Conservation (phyloP, 441 rosid species). For the Corymbia calophylla region DNA sequence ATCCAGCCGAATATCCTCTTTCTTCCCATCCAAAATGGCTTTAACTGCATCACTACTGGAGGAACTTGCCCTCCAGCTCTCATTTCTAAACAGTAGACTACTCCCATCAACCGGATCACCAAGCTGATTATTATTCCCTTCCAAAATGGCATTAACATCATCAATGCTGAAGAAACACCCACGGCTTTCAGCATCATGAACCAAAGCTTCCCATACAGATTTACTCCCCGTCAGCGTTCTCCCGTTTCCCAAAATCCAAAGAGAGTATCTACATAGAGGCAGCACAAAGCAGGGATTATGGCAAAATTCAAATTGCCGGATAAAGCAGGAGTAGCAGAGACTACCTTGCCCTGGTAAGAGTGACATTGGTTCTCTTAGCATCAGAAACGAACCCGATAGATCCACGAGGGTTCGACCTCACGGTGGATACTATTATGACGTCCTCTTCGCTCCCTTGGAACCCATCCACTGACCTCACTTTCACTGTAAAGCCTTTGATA, state of each 20-base stretch:
- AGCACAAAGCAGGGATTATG: background rate
- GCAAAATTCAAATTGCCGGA: background rate
- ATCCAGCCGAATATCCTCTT: conserved; percentile 15
- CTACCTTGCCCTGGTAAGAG: conserved; percentile 37
- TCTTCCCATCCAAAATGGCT: conserved; percentile 10
- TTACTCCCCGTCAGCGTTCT: conserved; percentile 20
- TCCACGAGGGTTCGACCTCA: conserved; percentile 26
- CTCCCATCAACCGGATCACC: background rate
- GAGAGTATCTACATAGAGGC: conserved; percentile 21
- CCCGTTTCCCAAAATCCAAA: conserved; percentile 44
- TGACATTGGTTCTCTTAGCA: conserved; percentile 32
- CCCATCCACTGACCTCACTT: conserved; percentile 36
- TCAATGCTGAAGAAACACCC: conserved; percentile 31
- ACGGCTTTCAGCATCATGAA: conserved; percentile 31
- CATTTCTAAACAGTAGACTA: background rate
- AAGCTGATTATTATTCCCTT: background rate
- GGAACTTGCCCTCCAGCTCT: background rate
- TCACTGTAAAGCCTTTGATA: conserved; percentile 17
- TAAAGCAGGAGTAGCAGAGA: background rate
- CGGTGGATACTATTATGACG: conserved; percentile 38
- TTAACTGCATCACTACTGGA: conserved; percentile 3
- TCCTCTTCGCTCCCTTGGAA: conserved; percentile 60
- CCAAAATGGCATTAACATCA: conserved; percentile 13
- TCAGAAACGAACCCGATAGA: conserved; percentile 24
- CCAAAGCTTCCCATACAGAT: conserved; percentile 31